Percentiles rank a stretch among this genome's conserved stretches.
These are phyloP conservation scores for Fusarium sp. DNA, from an alignment of 2,329 filamentous ascomycete species.

Conservation along the genomic window DNA sequence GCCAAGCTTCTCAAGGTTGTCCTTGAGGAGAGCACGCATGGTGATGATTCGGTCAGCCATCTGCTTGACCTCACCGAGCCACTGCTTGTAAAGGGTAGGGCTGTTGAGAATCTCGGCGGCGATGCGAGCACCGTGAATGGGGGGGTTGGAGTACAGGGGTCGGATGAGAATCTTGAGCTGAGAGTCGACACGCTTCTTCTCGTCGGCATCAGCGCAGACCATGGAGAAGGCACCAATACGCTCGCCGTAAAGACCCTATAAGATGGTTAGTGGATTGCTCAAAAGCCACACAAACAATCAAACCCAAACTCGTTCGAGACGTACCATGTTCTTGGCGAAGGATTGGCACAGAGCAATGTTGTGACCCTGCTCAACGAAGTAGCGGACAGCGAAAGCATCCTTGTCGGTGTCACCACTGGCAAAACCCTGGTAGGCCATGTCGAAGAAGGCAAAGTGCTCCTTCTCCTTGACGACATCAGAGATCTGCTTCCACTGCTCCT, in stretches of 20 bases:
- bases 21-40: conserved; percentile 94
- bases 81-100: conserved; percentile 87
- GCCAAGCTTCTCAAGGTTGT: conserved; percentile 93
- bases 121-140: conserved; percentile 94
- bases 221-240: conserved; percentile 97
- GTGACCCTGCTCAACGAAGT: conserved; percentile 95
- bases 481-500: conserved; percentile 93
- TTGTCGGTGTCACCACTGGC: conserved; percentile 91
- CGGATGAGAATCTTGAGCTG: conserved; percentile 99
- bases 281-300: neutral
- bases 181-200: conserved; percentile 95
- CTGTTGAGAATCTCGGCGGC: conserved; percentile 93
- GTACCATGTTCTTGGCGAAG: conserved; percentile 99
- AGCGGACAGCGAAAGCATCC: conserved; percentile 91
- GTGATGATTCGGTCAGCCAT: conserved; percentile 99
- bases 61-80: conserved; percentile 95
- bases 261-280: conserved; percentile 18
- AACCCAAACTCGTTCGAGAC: conserved; percentile 35
- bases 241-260: conserved; percentile 94
- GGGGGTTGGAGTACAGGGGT: conserved; percentile 97
- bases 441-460: conserved; percentile 95
- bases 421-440: conserved; percentile 99
- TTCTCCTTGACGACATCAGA: conserved; percentile 86
- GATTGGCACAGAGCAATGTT: conserved; percentile 89
- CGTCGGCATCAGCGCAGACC: conserved; percentile 84